Percentiles rank a stretch among this genome's conserved stretches.
These are phyloP conservation scores for Stentor roeselii DNA, from an alignment of 73 alveolate genomes.

Conservation along the genomic window DNA sequence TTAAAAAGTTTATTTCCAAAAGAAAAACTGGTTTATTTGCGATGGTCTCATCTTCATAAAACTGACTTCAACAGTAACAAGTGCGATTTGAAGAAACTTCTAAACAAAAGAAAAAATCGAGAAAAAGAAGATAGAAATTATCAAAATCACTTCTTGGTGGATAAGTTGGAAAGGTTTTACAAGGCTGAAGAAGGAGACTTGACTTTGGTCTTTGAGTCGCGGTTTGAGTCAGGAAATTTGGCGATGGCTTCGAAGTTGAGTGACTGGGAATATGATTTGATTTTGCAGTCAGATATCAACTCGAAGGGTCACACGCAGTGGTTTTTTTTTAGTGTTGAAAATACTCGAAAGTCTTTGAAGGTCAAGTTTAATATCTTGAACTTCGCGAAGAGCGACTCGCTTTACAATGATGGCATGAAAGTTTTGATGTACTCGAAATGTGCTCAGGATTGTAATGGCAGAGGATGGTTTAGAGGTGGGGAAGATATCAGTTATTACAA, in stretches of 20 bases:
- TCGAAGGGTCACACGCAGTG: slow-evolving; percentile 97
- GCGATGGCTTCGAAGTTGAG: slow-evolving; percentile 65
- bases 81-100: neutral
- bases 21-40: neutral
- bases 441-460: slow-evolving; percentile 60
- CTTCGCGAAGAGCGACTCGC: slow-evolving; percentile 91
- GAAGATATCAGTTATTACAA: slow-evolving; percentile 68
- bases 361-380: slow-evolving; percentile 92
- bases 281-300: slow-evolving; percentile 90
- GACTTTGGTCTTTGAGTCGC: slow-evolving; percentile 89
- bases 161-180: neutral
- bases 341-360: slow-evolving; percentile 69
- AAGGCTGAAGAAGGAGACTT: slow-evolving; percentile 51
- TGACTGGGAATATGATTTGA: slow-evolving; percentile 88
- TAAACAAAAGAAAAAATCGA: neutral
- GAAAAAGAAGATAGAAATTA: slow-evolving; percentile 1
- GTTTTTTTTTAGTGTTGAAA: slow-evolving; percentile 90
- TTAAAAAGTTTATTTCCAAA: slow-evolving; percentile 7
- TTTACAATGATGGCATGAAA: slow-evolving; percentile 94
- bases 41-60: neutral
- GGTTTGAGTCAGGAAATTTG: slow-evolving; percentile 97
- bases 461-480: slow-evolving; percentile 85
- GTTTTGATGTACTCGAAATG: slow-evolving; percentile 82
- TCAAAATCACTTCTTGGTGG: neutral
- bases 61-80: neutral